These are phyloP conservation scores for Nicotiana otophora DNA, from an alignment of 257 asterid genomes.

Conservation along the genomic window DNA sequence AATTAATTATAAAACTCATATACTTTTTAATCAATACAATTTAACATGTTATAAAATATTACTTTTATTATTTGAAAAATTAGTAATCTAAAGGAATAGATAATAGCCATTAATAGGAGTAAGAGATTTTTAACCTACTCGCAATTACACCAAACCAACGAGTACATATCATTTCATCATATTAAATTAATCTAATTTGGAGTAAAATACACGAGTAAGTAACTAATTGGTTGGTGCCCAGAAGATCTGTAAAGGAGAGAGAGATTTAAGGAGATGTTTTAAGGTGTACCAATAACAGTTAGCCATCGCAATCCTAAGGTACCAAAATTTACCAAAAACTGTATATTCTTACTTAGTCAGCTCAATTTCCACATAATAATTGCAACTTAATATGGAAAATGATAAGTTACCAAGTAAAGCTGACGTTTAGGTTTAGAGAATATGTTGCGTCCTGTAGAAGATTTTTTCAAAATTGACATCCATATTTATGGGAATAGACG, in stretches of 20 bases:
- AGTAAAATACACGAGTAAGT: too few species aligned
- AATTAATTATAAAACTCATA: too few species aligned
- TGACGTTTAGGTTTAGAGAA: conserved; percentile 23
- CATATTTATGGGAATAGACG: conserved; percentile 3
- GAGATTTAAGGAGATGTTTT: not conserved
- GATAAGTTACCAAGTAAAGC: conserved; percentile 20
- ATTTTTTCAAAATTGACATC: conserved; percentile 7
- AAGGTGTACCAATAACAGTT: conserved; percentile 13
- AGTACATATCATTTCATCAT: too few species aligned
- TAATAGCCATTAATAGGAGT: too few species aligned
- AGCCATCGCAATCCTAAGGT: conserved; percentile 23
- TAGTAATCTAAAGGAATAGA: too few species aligned
- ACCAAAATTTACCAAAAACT: conserved; percentile 12
- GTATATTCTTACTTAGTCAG: conserved; percentile 7
- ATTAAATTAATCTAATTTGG: too few species aligned
- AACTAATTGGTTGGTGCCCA: conserved; percentile 4
- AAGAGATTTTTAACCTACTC: too few species aligned
- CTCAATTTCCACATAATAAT: conserved; percentile 16
- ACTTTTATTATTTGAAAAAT: too few species aligned
- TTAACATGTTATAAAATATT: too few species aligned
- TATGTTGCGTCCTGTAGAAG: conserved; percentile 25
- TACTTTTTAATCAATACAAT: too few species aligned
- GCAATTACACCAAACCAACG: too few species aligned
- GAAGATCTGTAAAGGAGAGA: not conserved
- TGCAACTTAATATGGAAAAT: conserved; percentile 10